Base-by-base conservation (phyloP, 768 basidiomycete genomes). In the Naganishia onofrii region DNA sequence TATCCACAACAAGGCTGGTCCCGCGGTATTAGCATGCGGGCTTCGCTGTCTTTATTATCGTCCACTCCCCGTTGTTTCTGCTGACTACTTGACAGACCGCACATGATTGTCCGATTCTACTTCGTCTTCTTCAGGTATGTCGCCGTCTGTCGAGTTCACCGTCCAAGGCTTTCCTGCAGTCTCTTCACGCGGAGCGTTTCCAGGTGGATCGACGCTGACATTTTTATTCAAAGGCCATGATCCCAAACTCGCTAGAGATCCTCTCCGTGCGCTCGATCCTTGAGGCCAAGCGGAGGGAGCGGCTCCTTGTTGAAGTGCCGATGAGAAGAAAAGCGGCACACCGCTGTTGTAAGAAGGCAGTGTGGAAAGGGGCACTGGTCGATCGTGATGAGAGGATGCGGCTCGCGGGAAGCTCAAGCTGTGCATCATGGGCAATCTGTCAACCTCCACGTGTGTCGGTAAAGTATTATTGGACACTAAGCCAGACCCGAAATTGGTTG, bases 351-450 rank as follows among this genome's bases (percentile, higher is more conserved):
- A 51, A 21, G 48, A 23, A n/a, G 48, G 48, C 23, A 26, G 21
- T n/a, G 4, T 51, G 21, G 19, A 51, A 26, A 26, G 48, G 3
- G 23, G 48, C 23, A n/a, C 48, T 7, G 48, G 19, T 51, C 7
- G n/a, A 51, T 51, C 23, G 12, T 21, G 48, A 8, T 3, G 48
- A 8, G 23, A 51, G 48, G 48, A 51, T 26, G 3, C 21, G 23
- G 12, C 4, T 51, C 48, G 48, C 3, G 48, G 48, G 48, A 8
- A 21, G 48, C 48, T 51, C 48, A 51, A 51, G 23, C 60, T 63
- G 38, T 63, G 60, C 1, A 63, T 44, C 60, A 63, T 44, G 6
- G 60, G 60, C 60, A 63, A 19, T 29, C 36, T n/a, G 38, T 63
- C 19, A 19, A n/a, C 15, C n/a, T 26, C 36, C 17, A 26, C 42